phyloP scores from a whole-genome alignment of 352 stramenopile genomes.

The Phytophthora pseudosyringae region DNA sequence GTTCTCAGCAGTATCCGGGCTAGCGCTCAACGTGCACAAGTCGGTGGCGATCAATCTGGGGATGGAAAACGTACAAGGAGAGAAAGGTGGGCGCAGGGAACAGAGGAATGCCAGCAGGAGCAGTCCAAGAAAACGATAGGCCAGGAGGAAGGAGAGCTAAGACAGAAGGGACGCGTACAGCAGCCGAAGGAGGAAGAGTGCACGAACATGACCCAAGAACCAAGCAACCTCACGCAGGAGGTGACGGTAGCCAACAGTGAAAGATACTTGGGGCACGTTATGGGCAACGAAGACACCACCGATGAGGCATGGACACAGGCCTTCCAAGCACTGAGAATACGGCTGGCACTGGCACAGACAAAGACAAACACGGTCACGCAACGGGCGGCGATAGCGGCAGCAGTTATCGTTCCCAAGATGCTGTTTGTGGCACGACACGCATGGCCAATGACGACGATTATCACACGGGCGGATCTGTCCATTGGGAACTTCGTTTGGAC shows the following conservation, averaged over 20 bases:
- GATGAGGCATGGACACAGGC: constrained; percentile 1
- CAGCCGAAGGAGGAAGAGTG: too few species aligned
- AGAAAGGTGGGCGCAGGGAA: too few species aligned
- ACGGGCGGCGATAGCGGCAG: not conserved
- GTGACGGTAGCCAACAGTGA: too few species aligned
- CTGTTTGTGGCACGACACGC: constrained; percentile 10
- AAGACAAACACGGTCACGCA: constrained; percentile 10
- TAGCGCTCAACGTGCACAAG: constrained; percentile 6
- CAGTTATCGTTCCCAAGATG: not conserved
- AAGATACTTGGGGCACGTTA: not conserved
- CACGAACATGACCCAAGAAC: not conserved
- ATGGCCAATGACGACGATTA: not conserved
- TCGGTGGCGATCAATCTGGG: not conserved
- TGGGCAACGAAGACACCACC: not conserved
- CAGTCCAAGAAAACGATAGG: too few species aligned
- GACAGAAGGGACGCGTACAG: too few species aligned
- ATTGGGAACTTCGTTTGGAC: constrained; percentile 15
- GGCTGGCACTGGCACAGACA: not conserved
- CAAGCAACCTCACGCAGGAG: too few species aligned
- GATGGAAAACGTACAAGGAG: not conserved
- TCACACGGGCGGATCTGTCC: not conserved
- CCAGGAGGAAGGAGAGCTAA: too few species aligned
- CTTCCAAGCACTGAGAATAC: not conserved
- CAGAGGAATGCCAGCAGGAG: too few species aligned
- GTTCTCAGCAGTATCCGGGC: not conserved